These are phyloP conservation scores for Pistacia integerrima DNA, from an alignment of 345 rosid species.

Conservation along the genomic window DNA sequence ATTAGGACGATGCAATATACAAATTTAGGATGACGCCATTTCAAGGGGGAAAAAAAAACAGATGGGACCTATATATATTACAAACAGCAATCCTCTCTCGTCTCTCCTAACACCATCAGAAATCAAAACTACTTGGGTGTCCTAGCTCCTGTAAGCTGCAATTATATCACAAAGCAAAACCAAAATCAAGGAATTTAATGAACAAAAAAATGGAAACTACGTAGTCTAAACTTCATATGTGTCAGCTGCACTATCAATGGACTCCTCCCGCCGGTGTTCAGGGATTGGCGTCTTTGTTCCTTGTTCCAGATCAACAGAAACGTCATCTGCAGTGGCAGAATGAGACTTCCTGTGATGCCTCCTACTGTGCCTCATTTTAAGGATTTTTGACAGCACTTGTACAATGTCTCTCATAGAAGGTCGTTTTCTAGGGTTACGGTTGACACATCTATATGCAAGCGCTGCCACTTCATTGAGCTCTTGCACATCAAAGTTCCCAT, in stretches of 20 bases:
- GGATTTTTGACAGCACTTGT: conserved; percentile 72
- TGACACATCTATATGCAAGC: conserved; percentile 84
- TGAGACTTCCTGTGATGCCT: conserved; percentile 57
- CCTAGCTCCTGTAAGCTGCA: conserved; percentile 20
- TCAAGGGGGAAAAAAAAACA: neutral
- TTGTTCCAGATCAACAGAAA: conserved; percentile 49
- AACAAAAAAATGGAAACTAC: conserved; percentile 24
- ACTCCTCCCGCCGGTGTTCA: conserved; percentile 63
- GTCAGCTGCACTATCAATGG: conserved; percentile 65
- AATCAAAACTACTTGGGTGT: conserved; percentile 19
- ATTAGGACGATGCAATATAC: conserved; percentile 26
- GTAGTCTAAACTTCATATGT: conserved; percentile 44
- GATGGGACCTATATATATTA: conserved; percentile 29
- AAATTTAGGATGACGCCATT: conserved; percentile 19
- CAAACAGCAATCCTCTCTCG: conserved; percentile 12
- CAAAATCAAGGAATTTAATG: conserved; percentile 26
- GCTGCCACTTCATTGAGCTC: conserved; percentile 90
- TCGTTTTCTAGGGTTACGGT: conserved; percentile 72
- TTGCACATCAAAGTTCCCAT: conserved; percentile 63
- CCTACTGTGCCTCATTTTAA: conserved; percentile 61
- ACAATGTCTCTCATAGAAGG: conserved; percentile 96
- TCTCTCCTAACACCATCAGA: conserved; percentile 10
- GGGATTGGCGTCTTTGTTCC: conserved; percentile 38
- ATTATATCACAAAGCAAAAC: conserved; percentile 24
- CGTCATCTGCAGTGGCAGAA: conserved; percentile 49